phyloP scores from a whole-genome alignment of 1,284 basidiomycete species.

The Gomphus bonarii region DNA sequence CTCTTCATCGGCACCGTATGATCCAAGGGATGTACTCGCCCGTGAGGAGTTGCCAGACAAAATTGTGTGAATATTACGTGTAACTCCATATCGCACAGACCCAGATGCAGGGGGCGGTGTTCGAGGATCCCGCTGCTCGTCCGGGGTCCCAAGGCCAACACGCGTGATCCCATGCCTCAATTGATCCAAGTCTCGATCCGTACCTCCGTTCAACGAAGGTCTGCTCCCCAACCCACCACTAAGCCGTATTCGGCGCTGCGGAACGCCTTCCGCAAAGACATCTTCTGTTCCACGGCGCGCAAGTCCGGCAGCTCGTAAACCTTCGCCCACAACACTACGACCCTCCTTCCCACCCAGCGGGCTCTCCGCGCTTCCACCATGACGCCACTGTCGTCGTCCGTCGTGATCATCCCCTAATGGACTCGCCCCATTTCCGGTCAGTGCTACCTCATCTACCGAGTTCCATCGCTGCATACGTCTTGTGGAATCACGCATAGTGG shows the following conservation, averaged over 20 bases:
- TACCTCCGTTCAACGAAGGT: constrained; percentile 15
- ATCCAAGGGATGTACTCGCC: constrained; percentile 43
- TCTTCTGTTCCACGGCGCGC: constrained; percentile 29
- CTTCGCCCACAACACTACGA: constrained; percentile 53
- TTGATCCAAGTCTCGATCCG: constrained; percentile 16
- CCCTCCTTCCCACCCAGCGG: constrained; percentile 33
- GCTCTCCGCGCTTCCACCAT: constrained; percentile 58
- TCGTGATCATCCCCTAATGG: constrained; percentile 9
- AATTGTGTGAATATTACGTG: constrained; percentile 8
- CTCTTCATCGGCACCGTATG: constrained; percentile 21
- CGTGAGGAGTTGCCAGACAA: constrained; percentile 21
- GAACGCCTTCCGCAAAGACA: constrained; percentile 23
- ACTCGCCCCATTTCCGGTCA: not conserved
- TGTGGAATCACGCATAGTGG: constrained; percentile 11
- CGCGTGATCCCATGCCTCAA: constrained; percentile 15
- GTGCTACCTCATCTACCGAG: constrained; percentile 3
- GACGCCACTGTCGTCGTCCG: constrained; percentile 37
- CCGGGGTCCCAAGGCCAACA: constrained; percentile 12
- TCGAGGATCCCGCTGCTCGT: constrained; percentile 14
- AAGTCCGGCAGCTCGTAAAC: constrained; percentile 62
- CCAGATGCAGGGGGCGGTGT: constrained; percentile 16
- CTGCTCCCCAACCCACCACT: constrained; percentile 17
- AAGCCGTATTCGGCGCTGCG: constrained; percentile 1
- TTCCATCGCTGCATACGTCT: constrained; percentile 5
- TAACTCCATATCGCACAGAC: constrained; percentile 14